Base-by-base conservation (phyloP, 2,329 filamentous ascomycete species). In the Colletotrichum sp. region DNA sequence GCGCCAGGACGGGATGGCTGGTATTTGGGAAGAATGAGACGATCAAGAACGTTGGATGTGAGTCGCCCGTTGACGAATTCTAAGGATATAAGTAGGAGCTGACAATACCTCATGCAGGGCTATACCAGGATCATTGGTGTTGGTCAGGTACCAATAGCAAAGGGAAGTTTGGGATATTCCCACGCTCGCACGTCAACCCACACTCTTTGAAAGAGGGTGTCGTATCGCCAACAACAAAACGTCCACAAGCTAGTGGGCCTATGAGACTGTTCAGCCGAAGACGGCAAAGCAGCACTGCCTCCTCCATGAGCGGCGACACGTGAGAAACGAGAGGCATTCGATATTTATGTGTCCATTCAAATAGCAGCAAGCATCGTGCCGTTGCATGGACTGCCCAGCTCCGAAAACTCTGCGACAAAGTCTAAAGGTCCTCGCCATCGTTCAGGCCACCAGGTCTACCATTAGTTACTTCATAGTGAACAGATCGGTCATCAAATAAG, bases 11-110 rank as follows among this genome's bases (percentile, higher is more conserved):
- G 12, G 75, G 77, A 4, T 80, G 79, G 79, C 21, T 80, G 16
- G 58, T 69, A 18, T 77, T 89, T 75, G 86, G 86, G 6, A 87
- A 87, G 34, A 87, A 85, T 18, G 87, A 89, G 73, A 88, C 86
- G 6, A 89, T 88, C n/a, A 87, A 84, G 68, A 92, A 87, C 84
- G 91, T 79, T 16, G 76, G 76, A 4, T 80, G 79, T 80, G 32
- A 78, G 78, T 68, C 5, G 0, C 61, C 24, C 14, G 24, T 18
- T 13, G 32, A 21, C 10, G 13, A 48, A 48, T 21, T 12, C 24
- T 28, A 12, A 56, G 13, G 24, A 28, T 5, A 28, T 2, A 28
- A 0, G 0, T 16, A 3, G 52, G 7, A 58, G 30, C 67, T 76
- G 34, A 71, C n/a, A 4, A 18, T 14, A 9, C 7, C 7, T 10